These are phyloP conservation scores for Exidia glandulosa DNA, from an alignment of 768 basidiomycete species.

Conservation along the genomic window DNA sequence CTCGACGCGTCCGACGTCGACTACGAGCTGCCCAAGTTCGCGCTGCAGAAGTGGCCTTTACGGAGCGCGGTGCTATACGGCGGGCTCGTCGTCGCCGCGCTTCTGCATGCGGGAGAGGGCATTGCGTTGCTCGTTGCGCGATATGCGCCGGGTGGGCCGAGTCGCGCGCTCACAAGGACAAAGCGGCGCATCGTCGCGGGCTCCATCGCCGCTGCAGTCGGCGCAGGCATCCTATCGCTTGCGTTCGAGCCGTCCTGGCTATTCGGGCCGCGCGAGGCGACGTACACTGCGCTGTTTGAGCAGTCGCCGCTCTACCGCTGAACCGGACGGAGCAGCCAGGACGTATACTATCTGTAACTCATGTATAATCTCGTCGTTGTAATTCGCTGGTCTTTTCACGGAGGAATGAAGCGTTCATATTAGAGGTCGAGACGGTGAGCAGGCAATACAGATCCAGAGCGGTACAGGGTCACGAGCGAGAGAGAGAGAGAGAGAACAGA, in stretches of 20 bases:
- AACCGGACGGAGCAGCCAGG: no score
- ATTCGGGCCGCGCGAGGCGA: background rate
- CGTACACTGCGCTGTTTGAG: background rate
- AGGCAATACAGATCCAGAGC: no score
- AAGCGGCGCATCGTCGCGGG: background rate
- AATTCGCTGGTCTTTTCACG: no score
- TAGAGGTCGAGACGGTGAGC: no score
- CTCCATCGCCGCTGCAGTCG: background rate
- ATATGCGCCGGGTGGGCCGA: background rate
- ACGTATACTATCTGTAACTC: no score
- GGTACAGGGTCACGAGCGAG: no score
- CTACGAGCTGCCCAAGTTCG: constrained; percentile 74
- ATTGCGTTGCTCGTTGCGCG: constrained; percentile 4
- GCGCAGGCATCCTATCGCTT: background rate
- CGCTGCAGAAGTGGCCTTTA: constrained; percentile 49
- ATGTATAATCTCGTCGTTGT: no score
- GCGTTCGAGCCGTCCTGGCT: background rate
- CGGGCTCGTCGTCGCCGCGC: constrained; percentile 44
- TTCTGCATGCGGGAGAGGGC: constrained; percentile 57
- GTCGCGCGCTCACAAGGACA: background rate
- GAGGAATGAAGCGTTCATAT: no score
- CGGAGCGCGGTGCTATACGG: constrained; percentile 53
- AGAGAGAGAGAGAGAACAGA: no score
- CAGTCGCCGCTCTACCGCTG: background rate
- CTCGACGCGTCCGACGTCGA: constrained; percentile 70